Base-by-base conservation (phyloP, 805 yeast species). In the Starmera amethionina region DNA sequence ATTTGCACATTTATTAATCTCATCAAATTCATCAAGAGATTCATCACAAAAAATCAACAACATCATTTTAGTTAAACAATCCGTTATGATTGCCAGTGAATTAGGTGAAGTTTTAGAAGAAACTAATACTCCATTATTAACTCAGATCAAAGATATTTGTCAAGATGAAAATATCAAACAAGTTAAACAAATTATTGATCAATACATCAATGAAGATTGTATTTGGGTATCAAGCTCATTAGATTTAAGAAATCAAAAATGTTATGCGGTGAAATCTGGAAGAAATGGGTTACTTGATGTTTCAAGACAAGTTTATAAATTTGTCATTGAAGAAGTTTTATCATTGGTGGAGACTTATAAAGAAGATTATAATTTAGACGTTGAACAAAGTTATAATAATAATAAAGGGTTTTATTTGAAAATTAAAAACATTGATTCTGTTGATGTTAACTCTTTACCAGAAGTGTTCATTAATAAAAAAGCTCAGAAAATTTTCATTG, bases 281-380 rank as follows among this genome's bases (percentile, higher is more conserved):
- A 47, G 54, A 3, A 70, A 72, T 48, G 76, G 76, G 0, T 46
- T 72, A 10, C 48, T 71, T 1, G 73, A 68, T 47, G 62, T 68
- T 1, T 67, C 72, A 4, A 52, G 75, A 33, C 62, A 66, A 42
- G 40, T 68, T 0, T 70, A 70, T 41, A 59, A 63, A 38, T 55
- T 48, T 5, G 49, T 60, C 5, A 51, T 63, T 7, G 66, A 67
- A 37, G 70, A 68, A 37, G 54, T 68, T 3, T 36, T 61, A 14
- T 37, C 42, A 7, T 52, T 51, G 1, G 46, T 67, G 3, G 58
- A 55, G 0, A 28, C 35, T 0, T 27, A 67, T 8, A 46, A 55
- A 1, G 51, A 48, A 12, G 49, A 55, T 13, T 40, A 52, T 38
- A 47, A 46, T 0, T 25, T 66, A 1, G 38, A 41, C 0, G 32